phyloP scores from a whole-genome alignment of 345 rosid species.

The Eucalyptus viminalis region DNA sequence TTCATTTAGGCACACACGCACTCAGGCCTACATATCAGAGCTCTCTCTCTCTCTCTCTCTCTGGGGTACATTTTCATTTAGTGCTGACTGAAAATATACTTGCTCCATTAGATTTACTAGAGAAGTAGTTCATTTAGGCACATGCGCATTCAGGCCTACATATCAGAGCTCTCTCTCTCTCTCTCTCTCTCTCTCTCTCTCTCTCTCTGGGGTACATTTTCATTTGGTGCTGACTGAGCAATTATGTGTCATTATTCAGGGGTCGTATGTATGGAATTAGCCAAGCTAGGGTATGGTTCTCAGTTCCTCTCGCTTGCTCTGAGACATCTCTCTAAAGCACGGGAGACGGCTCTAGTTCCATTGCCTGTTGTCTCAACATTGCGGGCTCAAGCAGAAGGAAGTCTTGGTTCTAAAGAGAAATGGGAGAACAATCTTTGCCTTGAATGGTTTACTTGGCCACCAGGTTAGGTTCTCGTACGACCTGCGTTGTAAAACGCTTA shows the following conservation, averaged over 20 bases:
- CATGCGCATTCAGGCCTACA: not conserved
- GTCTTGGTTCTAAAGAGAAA: slow-evolving; percentile 58
- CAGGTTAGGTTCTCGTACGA: slow-evolving; percentile 36
- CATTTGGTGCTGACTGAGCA: not conserved
- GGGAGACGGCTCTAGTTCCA: slow-evolving; percentile 22
- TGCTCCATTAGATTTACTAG: not conserved
- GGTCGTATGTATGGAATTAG: slow-evolving; percentile 58
- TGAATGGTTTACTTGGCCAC: slow-evolving; percentile 94
- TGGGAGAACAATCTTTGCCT: slow-evolving; percentile 73
- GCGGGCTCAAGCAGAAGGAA: slow-evolving; percentile 89
- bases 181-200: not conserved
- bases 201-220: not conserved
- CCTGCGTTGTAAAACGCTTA: not conserved
- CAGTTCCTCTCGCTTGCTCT: slow-evolving; percentile 44
- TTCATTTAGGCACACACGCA: not conserved
- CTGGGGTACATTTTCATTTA: not conserved
- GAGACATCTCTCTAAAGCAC: slow-evolving; percentile 57
- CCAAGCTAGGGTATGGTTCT: slow-evolving; percentile 40
- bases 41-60: not conserved
- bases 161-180: not conserved
- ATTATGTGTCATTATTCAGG: slow-evolving; percentile 13
- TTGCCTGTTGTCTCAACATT: slow-evolving; percentile 59
- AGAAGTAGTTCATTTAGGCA: not conserved
- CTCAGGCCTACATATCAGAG: not conserved
- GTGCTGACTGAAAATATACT: not conserved